Conservation (phyloP, 2,329 filamentous ascomycete species). For the Malbranchea zuffiana region DNA sequence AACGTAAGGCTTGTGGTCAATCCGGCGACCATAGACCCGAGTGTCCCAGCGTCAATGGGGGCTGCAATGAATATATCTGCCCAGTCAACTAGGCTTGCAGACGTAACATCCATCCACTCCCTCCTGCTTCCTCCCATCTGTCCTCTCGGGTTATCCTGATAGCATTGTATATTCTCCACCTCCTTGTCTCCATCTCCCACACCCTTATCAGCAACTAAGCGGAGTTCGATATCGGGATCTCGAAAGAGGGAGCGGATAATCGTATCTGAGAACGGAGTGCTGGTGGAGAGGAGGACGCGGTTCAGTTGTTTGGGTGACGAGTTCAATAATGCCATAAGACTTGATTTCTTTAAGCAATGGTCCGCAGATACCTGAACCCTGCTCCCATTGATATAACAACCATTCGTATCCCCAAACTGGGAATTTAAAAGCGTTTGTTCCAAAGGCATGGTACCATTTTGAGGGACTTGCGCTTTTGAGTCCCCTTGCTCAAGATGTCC, state of each 20-base stretch:
- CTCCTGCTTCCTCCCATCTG: conserved; percentile 30
- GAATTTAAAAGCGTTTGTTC: no score
- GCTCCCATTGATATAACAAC: no score
- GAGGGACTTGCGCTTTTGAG: no score
- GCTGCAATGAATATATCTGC: conserved; percentile 76
- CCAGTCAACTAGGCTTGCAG: conserved; percentile 65
- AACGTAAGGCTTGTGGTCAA: conserved; percentile 70
- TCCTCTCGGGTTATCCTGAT: conserved; percentile 29
- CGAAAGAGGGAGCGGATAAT: conserved; percentile 30
- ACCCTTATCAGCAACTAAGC: conserved; percentile 32
- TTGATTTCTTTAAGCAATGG: no score
- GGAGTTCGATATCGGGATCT: conserved; percentile 31
- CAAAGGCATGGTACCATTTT: no score
- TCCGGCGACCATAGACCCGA: conserved; percentile 80
- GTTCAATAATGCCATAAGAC: conserved; percentile 5
- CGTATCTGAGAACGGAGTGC: conserved; percentile 31
- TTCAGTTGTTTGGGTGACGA: conserved; percentile 16
- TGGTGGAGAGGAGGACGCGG: conserved; percentile 29
- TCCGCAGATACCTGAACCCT: no score
- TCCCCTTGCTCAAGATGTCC: no score
- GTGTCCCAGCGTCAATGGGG: conserved; percentile 71
- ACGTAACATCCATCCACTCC: conserved; percentile 34
- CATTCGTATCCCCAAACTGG: no score
- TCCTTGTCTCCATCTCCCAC: conserved; percentile 13
- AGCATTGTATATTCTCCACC: conserved; percentile 30